Evolutionary conservation across 345 rosid genomes (phyloP), one percentile per base, ranked within the genome.

Genomic region (Citrus hindsii): DNA sequence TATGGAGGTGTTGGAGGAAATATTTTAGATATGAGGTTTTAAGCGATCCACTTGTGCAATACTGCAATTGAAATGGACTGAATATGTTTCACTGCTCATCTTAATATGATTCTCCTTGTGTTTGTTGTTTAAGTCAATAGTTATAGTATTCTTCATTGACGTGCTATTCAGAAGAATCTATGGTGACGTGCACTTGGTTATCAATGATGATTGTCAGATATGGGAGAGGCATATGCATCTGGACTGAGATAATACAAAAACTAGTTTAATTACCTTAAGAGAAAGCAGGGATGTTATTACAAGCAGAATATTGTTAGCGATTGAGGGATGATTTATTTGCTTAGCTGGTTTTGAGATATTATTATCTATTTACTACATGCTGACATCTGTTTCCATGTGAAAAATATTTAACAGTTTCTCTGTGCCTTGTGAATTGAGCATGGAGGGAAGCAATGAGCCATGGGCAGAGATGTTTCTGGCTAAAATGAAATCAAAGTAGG

Each of bases 391-490:
- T 67, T 22, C 35, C 14, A 10, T 35, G 35, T 51, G 9, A 68
- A 70, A 58, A 65, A 38, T 56, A 22, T 48, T 21, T 51, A 0
- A 64, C 92, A 93, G 99, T 81, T 95, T 95, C 80, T 91, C 97
- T 1, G 98, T 92, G 84, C 99, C 98, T 7, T 93, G 84, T 71
- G 96, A 93, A 27, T 84, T 91, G 82, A 95, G 98, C 91, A 91
- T 91, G 94, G 88, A 86, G 77, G 97, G 95, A 62, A 79, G 82
- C 76, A 88, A 87, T 3, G 98, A 95, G 74, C 85, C 85, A 1
- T 92, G 98, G 98, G 98, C 93, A 2, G 89, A 83, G 85, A 75
- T 71, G 67, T 87, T 93, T 83, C 66, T 93, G 48, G 84, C 79
- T 38, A 74, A 69, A 67, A 79, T 95, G 90, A 85, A 79, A 30